phyloP scores from a whole-genome alignment of 164 flowering plant species.

The Berberis vulgaris region DNA sequence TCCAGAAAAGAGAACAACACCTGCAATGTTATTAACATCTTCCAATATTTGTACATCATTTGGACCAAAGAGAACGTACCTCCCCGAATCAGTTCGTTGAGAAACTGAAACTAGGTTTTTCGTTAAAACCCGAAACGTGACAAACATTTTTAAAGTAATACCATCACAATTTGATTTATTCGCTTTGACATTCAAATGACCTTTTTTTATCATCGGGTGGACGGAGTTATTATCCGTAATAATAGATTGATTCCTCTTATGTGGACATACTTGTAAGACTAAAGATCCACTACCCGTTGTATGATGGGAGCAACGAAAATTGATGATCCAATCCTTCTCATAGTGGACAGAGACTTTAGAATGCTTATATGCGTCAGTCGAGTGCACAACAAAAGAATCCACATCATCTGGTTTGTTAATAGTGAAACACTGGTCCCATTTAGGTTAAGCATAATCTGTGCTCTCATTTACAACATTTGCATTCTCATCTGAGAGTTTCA shows the following conservation, averaged over 20 bases:
- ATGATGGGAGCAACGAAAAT: not conserved
- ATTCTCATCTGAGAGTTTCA: no score
- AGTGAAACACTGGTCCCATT: no score
- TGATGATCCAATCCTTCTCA: not conserved
- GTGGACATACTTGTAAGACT: not conserved
- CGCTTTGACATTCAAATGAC: not conserved
- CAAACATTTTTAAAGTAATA: not conserved
- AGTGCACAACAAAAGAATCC: not conserved
- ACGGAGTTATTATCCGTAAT: not conserved
- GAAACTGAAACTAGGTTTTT: not conserved
- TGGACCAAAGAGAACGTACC: no score
- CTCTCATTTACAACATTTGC: no score
- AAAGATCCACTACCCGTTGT: not conserved
- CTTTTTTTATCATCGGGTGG: not conserved
- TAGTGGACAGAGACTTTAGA: not conserved
- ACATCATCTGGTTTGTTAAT: not conserved
- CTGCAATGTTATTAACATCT: no score
- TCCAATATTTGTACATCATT: no score
- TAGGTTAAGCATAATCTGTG: no score
- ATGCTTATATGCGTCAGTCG: not conserved
- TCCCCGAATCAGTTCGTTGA: constrained; percentile 3
- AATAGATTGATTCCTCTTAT: not conserved
- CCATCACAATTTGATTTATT: not conserved
- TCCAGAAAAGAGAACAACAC: no score
- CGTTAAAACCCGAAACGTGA: not conserved